Evolutionary conservation across 2,329 filamentous ascomycete genomes (phyloP), one percentile per base, ranked within the genome.

Genomic region (Rosellinia necatrix): DNA sequence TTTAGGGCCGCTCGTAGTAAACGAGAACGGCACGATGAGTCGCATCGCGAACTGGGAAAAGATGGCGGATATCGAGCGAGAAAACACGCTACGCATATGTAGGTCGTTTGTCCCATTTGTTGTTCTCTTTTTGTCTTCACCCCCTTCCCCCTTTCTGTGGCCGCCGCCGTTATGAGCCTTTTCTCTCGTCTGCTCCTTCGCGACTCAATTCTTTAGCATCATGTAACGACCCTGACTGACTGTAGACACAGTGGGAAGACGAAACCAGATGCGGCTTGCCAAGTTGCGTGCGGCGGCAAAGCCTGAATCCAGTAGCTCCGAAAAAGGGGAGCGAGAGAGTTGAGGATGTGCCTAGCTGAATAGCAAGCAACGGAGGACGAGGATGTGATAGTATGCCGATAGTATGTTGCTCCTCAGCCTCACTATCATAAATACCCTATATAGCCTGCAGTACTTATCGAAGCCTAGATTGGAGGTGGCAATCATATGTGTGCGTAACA

Each of bases 1-100:
- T 58, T 75, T 92, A 21, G 89, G 89, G 0, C 89, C 89, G 1
- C 77, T 92, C 65, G 88, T 92, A 1, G 85, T 92, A 51, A 89
- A 91, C 70, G 76, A 78, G 58, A 87, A 92, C 71, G 89, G 89
- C 17, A 86, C 86, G 7, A 71, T 91, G 63, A 85, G 85, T 53
- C 81, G 88, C 29, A 89, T 92, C 64, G 74, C 80, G 30, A 92
- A 92, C 71, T 92, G 89, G 89, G 77, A 75, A 7, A 76, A 85
- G 61, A 91, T 92, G 89, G 81, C 82, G 2, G 83, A 84, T 22
- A 78, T 84, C 6, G 89, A 92, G 77, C 79, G 77, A 69, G 73
- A 82, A 68, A 89, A 85, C 66, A 90, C 88, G 32, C 62, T 91
- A 68, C 78, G 86, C 46, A 75, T 92, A 38, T 12, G 60, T 60